Evolutionary conservation across 1,139 yeast genomes (phyloP).

Genomic region (Taphrina sp.): DNA sequence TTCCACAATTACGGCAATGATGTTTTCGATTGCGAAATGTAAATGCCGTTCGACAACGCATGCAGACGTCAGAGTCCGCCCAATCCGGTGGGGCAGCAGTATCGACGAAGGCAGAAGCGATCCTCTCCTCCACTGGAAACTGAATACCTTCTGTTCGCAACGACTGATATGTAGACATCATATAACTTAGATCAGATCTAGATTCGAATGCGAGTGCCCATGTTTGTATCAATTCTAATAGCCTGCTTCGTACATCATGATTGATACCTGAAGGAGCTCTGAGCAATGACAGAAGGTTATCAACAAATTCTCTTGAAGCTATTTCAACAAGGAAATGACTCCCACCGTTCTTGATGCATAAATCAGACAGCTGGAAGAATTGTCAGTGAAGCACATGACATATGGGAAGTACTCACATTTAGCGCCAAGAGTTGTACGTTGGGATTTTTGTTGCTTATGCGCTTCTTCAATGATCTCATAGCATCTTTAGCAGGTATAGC

Average conservation of each 20-base stretch:
- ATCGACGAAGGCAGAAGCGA: constrained; percentile 65
- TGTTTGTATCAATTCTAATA: constrained; percentile 65
- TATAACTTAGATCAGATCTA: constrained; percentile 65
- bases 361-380: constrained; percentile 63
- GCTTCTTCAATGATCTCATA: constrained; percentile 74
- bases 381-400: neutral
- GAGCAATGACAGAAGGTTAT: constrained; percentile 50
- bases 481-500: constrained; percentile 79
- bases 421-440: constrained; percentile 73
- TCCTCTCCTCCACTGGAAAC: constrained; percentile 54
- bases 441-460: constrained; percentile 67
- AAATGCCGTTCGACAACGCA: constrained; percentile 83
- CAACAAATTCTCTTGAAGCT: constrained; percentile 83
- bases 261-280: constrained; percentile 45
- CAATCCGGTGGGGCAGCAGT: constrained; percentile 96
- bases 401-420: constrained; percentile 36
- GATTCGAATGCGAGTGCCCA: constrained; percentile 76
- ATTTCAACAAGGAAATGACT: constrained; percentile 75
- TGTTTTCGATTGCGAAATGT: constrained; percentile 85
- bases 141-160: constrained; percentile 62
- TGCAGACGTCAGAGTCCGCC: constrained; percentile 93
- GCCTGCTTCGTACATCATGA: constrained; percentile 57
- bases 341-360: constrained; percentile 93
- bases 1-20: constrained; percentile 97
- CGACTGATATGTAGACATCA: constrained; percentile 60